These are phyloP conservation scores for Malassezia psittaci DNA, from an alignment of 1,284 basidiomycete species.

Conservation along the genomic window DNA sequence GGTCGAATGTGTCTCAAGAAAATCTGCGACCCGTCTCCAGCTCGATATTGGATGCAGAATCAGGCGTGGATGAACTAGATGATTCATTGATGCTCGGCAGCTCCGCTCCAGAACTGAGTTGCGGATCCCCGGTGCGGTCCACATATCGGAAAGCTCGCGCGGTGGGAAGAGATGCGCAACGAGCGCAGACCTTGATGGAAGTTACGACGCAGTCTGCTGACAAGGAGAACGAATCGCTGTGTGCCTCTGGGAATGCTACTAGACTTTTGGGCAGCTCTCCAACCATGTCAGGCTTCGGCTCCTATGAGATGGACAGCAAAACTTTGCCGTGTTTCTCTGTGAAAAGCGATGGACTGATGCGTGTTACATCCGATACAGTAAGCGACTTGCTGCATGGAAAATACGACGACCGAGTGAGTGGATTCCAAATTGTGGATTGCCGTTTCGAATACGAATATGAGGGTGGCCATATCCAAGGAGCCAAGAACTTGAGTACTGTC, in stretches of 20 bases:
- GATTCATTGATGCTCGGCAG: background rate
- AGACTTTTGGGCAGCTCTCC: background rate
- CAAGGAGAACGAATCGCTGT: conserved; percentile 7
- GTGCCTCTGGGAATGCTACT: background rate
- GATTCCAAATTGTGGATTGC: conserved; percentile 68
- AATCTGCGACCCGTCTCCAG: too few species aligned
- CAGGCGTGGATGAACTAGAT: background rate
- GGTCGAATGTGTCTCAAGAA: too few species aligned
- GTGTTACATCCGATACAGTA: conserved; percentile 65
- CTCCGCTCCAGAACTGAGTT: background rate
- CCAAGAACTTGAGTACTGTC: conserved; percentile 82
- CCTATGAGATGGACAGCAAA: conserved; percentile 60
- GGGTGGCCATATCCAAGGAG: conserved; percentile 84
- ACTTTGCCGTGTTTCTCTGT: conserved; percentile 85
- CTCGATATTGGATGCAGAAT: background rate
- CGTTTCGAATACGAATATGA: conserved; percentile 93
- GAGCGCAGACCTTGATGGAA: background rate
- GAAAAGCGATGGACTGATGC: conserved; percentile 86
- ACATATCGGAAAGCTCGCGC: conserved; percentile 4
- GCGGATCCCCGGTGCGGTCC: conserved; percentile 13
- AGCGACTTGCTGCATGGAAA: conserved; percentile 33
- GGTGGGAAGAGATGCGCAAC: background rate
- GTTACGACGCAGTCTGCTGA: background rate
- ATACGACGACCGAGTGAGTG: conserved; percentile 31
- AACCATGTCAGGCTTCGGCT: conserved; percentile 35